Conservation (phyloP, 257 asterid genomes). For the Petunia secreta region DNA sequence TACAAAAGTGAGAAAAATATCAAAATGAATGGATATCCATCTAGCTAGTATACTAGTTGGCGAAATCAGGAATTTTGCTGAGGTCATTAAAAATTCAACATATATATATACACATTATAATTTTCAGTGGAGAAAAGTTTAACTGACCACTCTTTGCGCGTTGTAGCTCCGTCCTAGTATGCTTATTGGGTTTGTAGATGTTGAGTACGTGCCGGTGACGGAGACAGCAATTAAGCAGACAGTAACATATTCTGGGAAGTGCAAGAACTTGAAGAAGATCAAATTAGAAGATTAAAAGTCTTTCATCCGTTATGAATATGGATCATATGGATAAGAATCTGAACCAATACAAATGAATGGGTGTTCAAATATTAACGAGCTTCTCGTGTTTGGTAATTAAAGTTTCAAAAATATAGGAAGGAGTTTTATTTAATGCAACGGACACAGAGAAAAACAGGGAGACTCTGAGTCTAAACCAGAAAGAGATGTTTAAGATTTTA, state of each 20-base stretch:
- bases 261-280: neutral
- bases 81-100: no score
- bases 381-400: conserved; percentile 54
- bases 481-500: neutral
- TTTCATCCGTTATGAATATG: neutral
- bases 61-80: no score
- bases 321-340: conserved; percentile 40
- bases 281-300: conserved; percentile 17
- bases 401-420: conserved; percentile 34
- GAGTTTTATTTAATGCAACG: conserved; percentile 49
- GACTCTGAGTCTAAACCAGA: conserved; percentile 6
- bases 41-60: no score
- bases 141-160: no score
- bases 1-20: no score
- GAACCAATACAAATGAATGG: neutral
- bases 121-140: no score
- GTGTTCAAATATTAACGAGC: conserved; percentile 33
- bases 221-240: neutral
- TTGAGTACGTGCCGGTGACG: neutral
- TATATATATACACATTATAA: no score
- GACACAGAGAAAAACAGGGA: conserved; percentile 20
- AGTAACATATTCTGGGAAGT: neutral
- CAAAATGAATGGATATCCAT: no score
- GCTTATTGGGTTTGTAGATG: no score
- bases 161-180: no score